A percentile compares a stretch with the other conserved stretches of the same genome.
Conservation (phyloP, 106 monocot genomes). For the Allium fistulosum region DNA sequence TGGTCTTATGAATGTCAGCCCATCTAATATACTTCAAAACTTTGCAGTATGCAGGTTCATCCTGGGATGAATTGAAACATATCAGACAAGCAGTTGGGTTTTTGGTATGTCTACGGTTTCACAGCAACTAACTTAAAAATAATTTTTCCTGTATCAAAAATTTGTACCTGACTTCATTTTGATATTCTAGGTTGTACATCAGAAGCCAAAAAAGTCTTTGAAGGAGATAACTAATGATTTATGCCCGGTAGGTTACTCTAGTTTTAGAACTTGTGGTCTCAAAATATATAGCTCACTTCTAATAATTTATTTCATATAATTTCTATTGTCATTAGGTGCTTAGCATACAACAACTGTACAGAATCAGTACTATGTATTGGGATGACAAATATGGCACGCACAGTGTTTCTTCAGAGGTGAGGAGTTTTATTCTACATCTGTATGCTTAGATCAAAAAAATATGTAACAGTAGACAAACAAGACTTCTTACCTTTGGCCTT, state of each 20-base stretch:
- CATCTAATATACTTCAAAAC: not conserved
- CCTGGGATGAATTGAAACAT: slow-evolving; percentile 73
- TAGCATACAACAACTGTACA: slow-evolving; percentile 61
- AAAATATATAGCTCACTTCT: not conserved
- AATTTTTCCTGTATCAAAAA: not conserved
- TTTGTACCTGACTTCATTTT: slow-evolving; percentile 1
- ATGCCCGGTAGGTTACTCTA: slow-evolving; percentile 47
- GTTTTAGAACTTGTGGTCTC: not conserved
- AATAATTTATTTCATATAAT: not conserved
- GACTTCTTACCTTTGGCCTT: too few relatives aligned
- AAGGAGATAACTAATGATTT: slow-evolving; percentile 74
- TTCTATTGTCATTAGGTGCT: slow-evolving; percentile 32
- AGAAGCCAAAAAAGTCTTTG: slow-evolving; percentile 47
- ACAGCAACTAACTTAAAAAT: not conserved
- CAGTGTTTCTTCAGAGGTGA: slow-evolving; percentile 62
- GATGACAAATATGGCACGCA: slow-evolving; percentile 67
- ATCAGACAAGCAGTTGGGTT: slow-evolving; percentile 75
- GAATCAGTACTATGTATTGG: slow-evolving; percentile 79
- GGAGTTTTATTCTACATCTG: not conserved
- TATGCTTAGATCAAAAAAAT: not conserved
- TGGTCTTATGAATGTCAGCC: not conserved
- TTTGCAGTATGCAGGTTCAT: slow-evolving; percentile 48
- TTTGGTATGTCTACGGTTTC: slow-evolving; percentile 30
- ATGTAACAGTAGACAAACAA: not conserved
- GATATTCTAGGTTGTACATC: slow-evolving; percentile 45